These are phyloP conservation scores for Triticum aestivum DNA, from an alignment of 176 grass and related monocot species.

Conservation along the genomic window IWGSC_CS_RefSeq_v2.1 NC_057801.1:287690668-287691167, in stretches of 20 bases:
- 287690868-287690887: conserved; percentile 63
- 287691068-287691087: conserved; percentile 89
- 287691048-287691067: conserved; percentile 97
- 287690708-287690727: background rate
- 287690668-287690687: background rate
- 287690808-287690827: conserved; percentile 67
- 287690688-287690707: background rate
- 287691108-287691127: conserved; percentile 67
- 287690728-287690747: background rate
- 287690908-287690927: conserved; percentile 53
- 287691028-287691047: conserved; percentile 88
- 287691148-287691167: conserved; percentile 91
- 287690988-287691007: conserved; percentile 68
- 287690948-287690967: conserved; percentile 33
- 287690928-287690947: conserved; percentile 70
- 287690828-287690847: conserved; percentile 53
- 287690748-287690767: conserved; percentile 12
- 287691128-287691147: conserved; percentile 96
- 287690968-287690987: conserved; percentile 66
- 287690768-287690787: conserved; percentile 50
- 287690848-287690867: conserved; percentile 84
- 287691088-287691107: conserved; percentile 97
- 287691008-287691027: conserved; percentile 90
- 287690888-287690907: conserved; percentile 51
- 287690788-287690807: conserved; percentile 90